Evolutionary conservation across 73 alveolate species (phyloP), one percentile per base, ranked within the genome.

Genomic region (Paramecium pentaurelia): DNA sequence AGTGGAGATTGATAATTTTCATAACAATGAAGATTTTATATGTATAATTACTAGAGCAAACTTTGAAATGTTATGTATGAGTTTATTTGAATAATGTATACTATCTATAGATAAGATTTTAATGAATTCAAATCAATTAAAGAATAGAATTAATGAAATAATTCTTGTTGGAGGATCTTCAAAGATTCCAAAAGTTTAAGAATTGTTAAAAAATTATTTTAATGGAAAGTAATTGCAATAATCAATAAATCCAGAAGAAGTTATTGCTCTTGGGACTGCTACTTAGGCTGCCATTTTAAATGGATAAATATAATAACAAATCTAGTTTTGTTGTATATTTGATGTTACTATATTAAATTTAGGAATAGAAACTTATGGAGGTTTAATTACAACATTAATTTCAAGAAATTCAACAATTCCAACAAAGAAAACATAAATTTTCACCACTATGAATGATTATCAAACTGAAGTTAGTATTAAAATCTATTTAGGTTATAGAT

Each of bases 321-420:
- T 94, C 45, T 92, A 96, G 44, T 97, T 95, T 93, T 93, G 96
- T 85, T 94, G 93, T 45, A 77, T 95, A 9, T 95, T 96, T 86
- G 98, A 97, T 75, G 97, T 97, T 47, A 96, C 99, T 86, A 99
- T 99, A 25, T 95, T 98, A 68, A 95, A 99, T 38, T 86, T 97
- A 86, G 99, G 99, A 58, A 92, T 98, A 60, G 99, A 98, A 95
- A 97, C 99, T 18, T 99, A 99, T 64, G 99, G 99, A 10, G 99
- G 99, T 71, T 98, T 98, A 87, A 98, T 98, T 99, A 98, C 99
- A 94, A 98, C 95, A 60, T 96, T 98, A 75, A 94, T 98, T 58
- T 97, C 98, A 58, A 93, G 99, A 75, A 98, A 98, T 94, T 92
- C 99, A 32, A 96, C 99, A 70, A 97, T 97, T 95, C 99, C 99